These are phyloP conservation scores for Adansonia madagascariensis DNA, from an alignment of 441 rosid genomes.

Conservation along the genomic window DNA sequence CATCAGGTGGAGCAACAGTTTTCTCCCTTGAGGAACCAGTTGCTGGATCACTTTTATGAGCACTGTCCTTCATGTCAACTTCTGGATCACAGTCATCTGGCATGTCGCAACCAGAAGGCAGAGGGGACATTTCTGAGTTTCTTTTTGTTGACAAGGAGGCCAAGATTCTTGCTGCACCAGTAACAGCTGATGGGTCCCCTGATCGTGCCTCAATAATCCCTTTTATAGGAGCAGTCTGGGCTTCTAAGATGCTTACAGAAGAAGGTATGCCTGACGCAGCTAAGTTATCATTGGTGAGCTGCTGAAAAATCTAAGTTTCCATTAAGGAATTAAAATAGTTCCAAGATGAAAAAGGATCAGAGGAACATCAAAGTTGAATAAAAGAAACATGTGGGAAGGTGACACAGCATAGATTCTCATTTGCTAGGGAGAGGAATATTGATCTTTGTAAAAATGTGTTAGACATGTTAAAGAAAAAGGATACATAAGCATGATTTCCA, in stretches of 20 bases:
- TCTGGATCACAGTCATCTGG: constrained; percentile 61
- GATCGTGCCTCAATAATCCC: constrained; percentile 79
- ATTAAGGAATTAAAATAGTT: constrained; percentile 51
- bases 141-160: constrained; percentile 80
- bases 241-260: constrained; percentile 73
- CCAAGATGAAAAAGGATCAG: constrained; percentile 8
- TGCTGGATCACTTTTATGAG: constrained; percentile 53
- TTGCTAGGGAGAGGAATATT: background rate
- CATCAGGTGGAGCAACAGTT: constrained; percentile 51
- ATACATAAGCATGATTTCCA: constrained; percentile 94
- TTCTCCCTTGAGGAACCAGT: constrained; percentile 61
- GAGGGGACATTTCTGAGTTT: constrained; percentile 56
- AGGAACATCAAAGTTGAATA: constrained; percentile 26
- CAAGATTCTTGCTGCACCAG: constrained; percentile 91
- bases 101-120: constrained; percentile 57
- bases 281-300: constrained; percentile 63
- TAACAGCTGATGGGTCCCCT: constrained; percentile 81
- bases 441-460: background rate
- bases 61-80: constrained; percentile 68
- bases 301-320: constrained; percentile 75
- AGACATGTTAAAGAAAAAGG: constrained; percentile 49
- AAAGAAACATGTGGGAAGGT: constrained; percentile 18
- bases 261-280: constrained; percentile 63
- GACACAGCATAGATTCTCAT: background rate
- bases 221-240: constrained; percentile 67